These are phyloP conservation scores for Pleurotus eryngii DNA, from an alignment of 768 basidiomycete genomes.

Conservation along the genomic window DNA sequence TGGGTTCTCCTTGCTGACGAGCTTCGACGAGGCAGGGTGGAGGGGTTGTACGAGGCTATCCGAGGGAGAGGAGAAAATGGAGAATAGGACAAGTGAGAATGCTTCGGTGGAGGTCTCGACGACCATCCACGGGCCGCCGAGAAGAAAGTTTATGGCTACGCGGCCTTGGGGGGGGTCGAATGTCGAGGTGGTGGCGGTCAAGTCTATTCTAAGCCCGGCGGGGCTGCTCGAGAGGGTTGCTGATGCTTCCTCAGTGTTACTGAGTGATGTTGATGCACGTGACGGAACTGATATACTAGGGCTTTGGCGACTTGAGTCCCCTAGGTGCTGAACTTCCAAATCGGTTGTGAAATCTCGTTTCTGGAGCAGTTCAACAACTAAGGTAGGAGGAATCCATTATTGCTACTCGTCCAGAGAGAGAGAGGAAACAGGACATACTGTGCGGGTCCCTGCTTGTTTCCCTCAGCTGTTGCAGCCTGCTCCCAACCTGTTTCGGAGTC, in stretches of 20 bases:
- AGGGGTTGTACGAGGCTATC: not conserved
- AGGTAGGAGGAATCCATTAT: not conserved
- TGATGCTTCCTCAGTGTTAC: not conserved
- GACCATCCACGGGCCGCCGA: not conserved
- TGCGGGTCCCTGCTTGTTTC: conserved; percentile 56
- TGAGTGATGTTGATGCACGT: not conserved
- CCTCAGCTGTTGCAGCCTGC: conserved; percentile 63
- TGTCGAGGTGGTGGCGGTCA: not conserved
- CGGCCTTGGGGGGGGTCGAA: not conserved
- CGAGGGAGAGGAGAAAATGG: not conserved
- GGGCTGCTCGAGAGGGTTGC: not conserved
- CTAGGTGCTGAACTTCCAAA: not conserved
- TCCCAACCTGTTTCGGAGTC: conserved; percentile 69
- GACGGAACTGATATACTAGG: not conserved
- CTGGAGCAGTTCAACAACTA: conserved; percentile 21
- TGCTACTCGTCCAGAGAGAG: not conserved
- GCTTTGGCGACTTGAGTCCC: not conserved
- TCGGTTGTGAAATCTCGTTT: not conserved
- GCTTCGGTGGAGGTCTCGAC: not conserved
- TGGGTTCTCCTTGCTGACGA: conserved; percentile 12
- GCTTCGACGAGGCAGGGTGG: conserved; percentile 2
- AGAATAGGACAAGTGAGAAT: not conserved
- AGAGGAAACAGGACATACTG: conserved; percentile 37
- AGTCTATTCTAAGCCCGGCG: not conserved
- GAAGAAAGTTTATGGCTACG: not conserved